Base-by-base conservation (phyloP, 2,329 filamentous ascomycete genomes). In the Stagonosporopsis vannaccii region DNA sequence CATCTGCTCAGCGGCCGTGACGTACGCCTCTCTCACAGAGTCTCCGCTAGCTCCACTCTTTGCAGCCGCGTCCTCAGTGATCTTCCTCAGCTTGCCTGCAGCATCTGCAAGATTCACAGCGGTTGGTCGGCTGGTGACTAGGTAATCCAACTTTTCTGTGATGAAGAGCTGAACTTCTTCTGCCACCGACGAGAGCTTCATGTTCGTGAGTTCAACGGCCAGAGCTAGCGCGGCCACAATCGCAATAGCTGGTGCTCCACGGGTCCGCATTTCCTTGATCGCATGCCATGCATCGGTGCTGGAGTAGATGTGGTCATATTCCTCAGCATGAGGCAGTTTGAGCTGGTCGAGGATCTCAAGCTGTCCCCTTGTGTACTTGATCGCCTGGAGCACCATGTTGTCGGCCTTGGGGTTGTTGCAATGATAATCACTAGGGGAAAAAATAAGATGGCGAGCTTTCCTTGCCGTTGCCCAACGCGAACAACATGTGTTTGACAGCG, bases 51-150 rank as follows among this genome's bases (percentile, higher is more conserved):
- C 78, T 6, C 74, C 73, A 43, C 60, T 75, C 63, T 63, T 75
- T 61, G 63, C 79, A 53, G 82, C 81, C 6, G 80, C 81, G 6
- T 75, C 69, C 19, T 85, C 79, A 20, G 91, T 84, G 20, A 85
- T 80, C 8, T 78, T 80, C 71, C 90, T 92, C 66, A 99, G 84
- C 64, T 94, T 91, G 49, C 85, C 80, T 61, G 94, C 92, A 42
- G 94, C 94, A 78, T 98, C 96, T 52, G 89, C 90, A 53, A 99
- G 84, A 74, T 99, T 97, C 43, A 99, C 95, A 5, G 95, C 95
- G 0, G 95, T 99, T 1, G 95, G 95, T 39, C 95, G 85, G 71
- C 92, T 97, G 42, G 88, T 90, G 66, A 95, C 89, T 42, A 99
- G 84, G 73, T 96, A 97, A 65, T 94, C 88, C 40, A 99, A 82